Evolutionary conservation across 2,329 filamentous ascomycete species (phyloP).

Genomic region (Fusarium torulosum): DNA sequence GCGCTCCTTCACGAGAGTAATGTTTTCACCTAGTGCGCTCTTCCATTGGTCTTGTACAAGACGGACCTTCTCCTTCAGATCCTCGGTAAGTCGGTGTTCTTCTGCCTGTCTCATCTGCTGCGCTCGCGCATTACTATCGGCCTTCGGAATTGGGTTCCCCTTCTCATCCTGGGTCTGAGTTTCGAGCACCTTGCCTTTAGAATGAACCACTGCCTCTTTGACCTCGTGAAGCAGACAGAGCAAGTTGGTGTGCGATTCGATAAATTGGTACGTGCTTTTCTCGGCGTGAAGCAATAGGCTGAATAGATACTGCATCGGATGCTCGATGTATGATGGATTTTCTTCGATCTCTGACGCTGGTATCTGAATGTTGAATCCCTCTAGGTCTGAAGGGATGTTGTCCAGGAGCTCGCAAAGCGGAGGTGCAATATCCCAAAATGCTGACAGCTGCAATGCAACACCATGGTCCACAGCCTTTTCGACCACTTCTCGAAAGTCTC

Average conservation of each 20-base stretch:
- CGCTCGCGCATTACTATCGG: constrained; percentile 58
- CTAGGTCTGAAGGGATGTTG: constrained; percentile 74
- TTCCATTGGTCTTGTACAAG: constrained; percentile 93
- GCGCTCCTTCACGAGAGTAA: constrained; percentile 78
- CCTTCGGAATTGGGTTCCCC: constrained; percentile 48
- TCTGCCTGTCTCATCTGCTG: constrained; percentile 73
- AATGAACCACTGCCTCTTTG: constrained; percentile 79
- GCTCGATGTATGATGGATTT: constrained; percentile 82
- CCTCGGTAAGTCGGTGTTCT: constrained; percentile 79
- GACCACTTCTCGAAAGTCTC: constrained; percentile 82
- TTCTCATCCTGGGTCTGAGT: constrained; percentile 66
- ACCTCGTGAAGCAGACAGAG: constrained; percentile 93
- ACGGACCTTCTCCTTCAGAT: constrained; percentile 92
- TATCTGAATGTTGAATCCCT: constrained; percentile 78
- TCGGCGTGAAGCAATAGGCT: constrained; percentile 86
- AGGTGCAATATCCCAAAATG: constrained; percentile 98
- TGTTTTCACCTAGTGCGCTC: constrained; percentile 83
- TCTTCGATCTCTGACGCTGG: constrained; percentile 84
- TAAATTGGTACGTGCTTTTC: constrained; percentile 96
- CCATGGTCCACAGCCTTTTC: constrained; percentile 88
- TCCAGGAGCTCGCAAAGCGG: constrained; percentile 82
- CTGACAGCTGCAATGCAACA: constrained; percentile 90
- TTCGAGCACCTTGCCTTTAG: constrained; percentile 75
- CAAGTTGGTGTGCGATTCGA: constrained; percentile 92
- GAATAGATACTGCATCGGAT: constrained; percentile 92